A percentile compares a stretch with the other conserved stretches of the same genome.
Evolutionary conservation across 108 stramenopile genomes (phyloP).

Genomic region (Fragilariopsis cylindrus): DNA sequence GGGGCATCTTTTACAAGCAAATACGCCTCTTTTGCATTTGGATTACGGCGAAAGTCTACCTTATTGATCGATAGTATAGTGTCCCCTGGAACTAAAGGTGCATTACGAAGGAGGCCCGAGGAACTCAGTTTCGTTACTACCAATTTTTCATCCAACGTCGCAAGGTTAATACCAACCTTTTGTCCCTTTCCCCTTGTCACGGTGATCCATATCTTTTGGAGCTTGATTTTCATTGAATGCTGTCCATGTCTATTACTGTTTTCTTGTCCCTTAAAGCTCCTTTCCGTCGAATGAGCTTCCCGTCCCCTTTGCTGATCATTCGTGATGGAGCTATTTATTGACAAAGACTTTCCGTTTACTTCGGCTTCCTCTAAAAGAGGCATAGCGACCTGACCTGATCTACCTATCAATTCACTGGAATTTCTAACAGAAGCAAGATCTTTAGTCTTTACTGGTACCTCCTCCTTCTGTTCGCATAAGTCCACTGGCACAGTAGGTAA

Average conservation of each 20-base stretch:
- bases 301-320: not conserved
- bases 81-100: constrained; percentile 25
- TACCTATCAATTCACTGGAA: too few species aligned
- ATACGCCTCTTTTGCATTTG: constrained; percentile 13
- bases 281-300: not conserved
- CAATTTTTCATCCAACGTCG: constrained; percentile 4
- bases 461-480: not conserved
- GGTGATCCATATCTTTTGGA: constrained; percentile 5
- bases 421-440: too few species aligned
- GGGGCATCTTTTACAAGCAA: constrained; percentile 8
- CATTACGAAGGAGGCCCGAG: constrained; percentile 18
- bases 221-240: not conserved
- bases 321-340: not conserved
- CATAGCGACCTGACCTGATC: not conserved
- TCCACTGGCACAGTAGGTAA: constrained; percentile 1
- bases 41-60: constrained; percentile 16
- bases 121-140: constrained; percentile 16
- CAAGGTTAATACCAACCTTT: constrained; percentile 23
- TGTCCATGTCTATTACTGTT: not conserved
- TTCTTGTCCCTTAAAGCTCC: not conserved
- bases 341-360: not conserved
- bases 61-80: constrained; percentile 30
- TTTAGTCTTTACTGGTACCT: too few species aligned
- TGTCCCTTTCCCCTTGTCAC: constrained; percentile 18
- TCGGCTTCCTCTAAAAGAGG: not conserved